A percentile compares a stretch with the other conserved stretches of the same genome.
Evolutionary conservation across 2,329 filamentous ascomycete species (phyloP).

Genomic region (Penicillium thymicola): DNA sequence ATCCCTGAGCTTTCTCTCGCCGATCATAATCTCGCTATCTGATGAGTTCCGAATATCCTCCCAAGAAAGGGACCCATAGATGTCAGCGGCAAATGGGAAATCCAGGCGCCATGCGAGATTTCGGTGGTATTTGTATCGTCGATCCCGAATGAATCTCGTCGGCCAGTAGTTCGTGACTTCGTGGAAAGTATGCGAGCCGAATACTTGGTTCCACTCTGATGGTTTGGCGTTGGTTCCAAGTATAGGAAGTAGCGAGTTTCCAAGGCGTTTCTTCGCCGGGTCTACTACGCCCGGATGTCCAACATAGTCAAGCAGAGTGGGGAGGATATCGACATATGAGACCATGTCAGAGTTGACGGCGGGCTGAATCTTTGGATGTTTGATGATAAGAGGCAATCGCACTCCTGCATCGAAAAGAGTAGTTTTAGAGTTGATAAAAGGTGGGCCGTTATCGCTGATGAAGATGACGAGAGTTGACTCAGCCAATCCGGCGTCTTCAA

Average conservation of each 20-base stretch:
- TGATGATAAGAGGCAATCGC: constrained; percentile 44
- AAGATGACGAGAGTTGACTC: constrained; percentile 46
- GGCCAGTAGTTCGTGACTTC: constrained; percentile 53
- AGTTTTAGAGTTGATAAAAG: constrained; percentile 53
- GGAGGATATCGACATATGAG: constrained; percentile 48
- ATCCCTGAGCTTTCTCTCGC: constrained; percentile 39
- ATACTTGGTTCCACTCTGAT: constrained; percentile 35
- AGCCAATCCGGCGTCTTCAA: constrained; percentile 31
- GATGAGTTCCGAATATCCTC: constrained; percentile 45
- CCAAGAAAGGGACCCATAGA: constrained; percentile 46
- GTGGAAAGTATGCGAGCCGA: constrained; percentile 53
- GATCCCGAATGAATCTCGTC: constrained; percentile 46
- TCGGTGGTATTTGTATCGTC: constrained; percentile 50
- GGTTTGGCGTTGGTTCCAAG: constrained; percentile 20
- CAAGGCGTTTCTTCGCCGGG: constrained; percentile 21
- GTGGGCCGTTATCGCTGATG: constrained; percentile 49
- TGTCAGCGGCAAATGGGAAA: constrained; percentile 49
- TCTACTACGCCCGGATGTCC: constrained; percentile 6
- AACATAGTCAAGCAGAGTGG: constrained; percentile 46
- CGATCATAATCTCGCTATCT: constrained; percentile 33
- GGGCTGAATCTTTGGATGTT: constrained; percentile 28
- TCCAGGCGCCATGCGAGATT: constrained; percentile 51
- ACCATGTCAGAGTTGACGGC: constrained; percentile 45
- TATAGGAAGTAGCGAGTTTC: constrained; percentile 42
- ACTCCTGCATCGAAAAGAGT: constrained; percentile 51